Conservation (phyloP, 768 basidiomycete species). For the Phylloporus arenicola region DNA sequence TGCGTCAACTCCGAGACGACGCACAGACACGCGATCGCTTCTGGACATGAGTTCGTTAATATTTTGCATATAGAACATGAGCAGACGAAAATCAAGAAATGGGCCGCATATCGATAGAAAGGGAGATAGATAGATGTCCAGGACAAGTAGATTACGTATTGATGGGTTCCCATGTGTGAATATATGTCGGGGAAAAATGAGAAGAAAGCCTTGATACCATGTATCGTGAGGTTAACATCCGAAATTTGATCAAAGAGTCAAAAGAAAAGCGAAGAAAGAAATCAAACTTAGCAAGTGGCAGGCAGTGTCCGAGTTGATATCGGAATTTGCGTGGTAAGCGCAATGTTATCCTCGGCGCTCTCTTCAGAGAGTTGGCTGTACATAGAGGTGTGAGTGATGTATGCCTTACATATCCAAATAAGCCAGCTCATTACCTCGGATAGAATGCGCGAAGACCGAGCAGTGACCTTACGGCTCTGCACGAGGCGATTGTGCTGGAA, state of each 20-base stretch:
- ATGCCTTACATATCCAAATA: background rate
- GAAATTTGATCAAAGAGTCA: too few species aligned
- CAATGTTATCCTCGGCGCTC: background rate
- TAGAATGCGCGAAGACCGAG: background rate
- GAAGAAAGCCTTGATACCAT: background rate
- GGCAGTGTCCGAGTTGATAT: background rate
- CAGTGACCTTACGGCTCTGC: conserved; percentile 16
- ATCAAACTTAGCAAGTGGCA: background rate
- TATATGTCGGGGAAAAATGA: background rate
- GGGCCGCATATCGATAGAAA: too few species aligned
- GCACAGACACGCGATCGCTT: background rate
- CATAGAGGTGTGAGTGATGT: background rate
- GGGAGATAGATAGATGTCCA: too few species aligned
- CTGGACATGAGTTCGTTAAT: background rate
- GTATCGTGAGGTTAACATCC: background rate
- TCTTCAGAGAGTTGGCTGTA: background rate
- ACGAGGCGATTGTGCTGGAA: conserved; percentile 13
- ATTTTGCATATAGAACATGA: background rate
- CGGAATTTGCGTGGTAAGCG: conserved; percentile 7
- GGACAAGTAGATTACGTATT: too few species aligned
- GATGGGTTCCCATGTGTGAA: too few species aligned
- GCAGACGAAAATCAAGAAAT: background rate
- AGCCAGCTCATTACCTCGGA: background rate
- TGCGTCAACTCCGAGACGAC: too few species aligned
- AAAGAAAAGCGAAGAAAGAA: background rate